Evolutionary conservation across 768 basidiomycete genomes (phyloP).

Genomic region (Termitomyces eurrhizus): DNA sequence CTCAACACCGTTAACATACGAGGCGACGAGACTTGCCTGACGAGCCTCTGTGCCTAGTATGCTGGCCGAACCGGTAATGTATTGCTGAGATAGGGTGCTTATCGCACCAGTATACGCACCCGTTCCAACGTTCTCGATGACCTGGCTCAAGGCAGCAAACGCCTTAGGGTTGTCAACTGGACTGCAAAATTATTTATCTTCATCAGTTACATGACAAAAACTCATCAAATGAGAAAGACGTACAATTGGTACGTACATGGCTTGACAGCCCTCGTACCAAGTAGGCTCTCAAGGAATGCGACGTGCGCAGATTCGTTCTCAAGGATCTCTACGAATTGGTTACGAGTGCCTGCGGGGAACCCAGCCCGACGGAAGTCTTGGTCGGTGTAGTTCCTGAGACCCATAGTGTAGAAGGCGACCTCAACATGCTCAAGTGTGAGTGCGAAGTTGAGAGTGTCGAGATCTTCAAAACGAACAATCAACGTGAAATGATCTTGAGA

Average conservation of each 20-base stretch:
- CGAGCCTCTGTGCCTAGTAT: constrained; percentile 16
- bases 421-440: constrained; percentile 14
- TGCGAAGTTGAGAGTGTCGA: constrained; percentile 13
- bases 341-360: constrained; percentile 7
- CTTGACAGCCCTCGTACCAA: constrained; percentile 1
- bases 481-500: background rate
- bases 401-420: constrained; percentile 11
- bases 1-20: constrained; percentile 13
- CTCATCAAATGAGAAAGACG: background rate
- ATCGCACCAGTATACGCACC: constrained; percentile 12
- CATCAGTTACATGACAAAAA: background rate
- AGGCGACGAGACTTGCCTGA: constrained; percentile 8
- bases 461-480: background rate
- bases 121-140: constrained; percentile 13
- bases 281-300: constrained; percentile 5
- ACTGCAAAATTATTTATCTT: background rate
- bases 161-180: constrained; percentile 5
- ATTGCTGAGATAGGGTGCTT: constrained; percentile 5
- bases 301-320: constrained; percentile 5
- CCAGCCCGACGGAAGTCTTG: constrained; percentile 7
- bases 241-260: constrained; percentile 14
- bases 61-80: constrained; percentile 10
- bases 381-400: constrained; percentile 8
- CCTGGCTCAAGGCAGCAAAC: constrained; percentile 7
- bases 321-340: constrained; percentile 8